Evolutionary conservation across 2,329 filamentous ascomycete species (phyloP), one percentile per base, ranked within the genome.

Genomic region (Tolypocladium nubicola): DNA sequence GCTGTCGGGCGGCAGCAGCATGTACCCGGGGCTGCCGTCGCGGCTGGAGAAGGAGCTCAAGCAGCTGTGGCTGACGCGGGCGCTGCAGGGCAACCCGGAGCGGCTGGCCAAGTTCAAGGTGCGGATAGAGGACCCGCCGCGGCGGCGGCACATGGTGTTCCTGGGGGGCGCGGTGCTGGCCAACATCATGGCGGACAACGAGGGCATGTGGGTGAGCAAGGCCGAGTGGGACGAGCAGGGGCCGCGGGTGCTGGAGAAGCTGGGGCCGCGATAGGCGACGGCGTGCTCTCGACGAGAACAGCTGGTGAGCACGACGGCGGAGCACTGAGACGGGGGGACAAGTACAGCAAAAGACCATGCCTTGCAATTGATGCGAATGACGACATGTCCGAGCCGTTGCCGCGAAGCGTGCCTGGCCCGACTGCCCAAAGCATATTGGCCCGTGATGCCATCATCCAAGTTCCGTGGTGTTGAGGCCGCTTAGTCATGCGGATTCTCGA

Each of bases 91-190:
- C 59, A 91, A 99, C 74, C 93, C 94, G 1, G 93, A 97, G 76
- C 84, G 94, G 64, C 75, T 99, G 68, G 90, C 84, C 85, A 99
- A 97, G 85, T 99, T 99, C 83, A 99, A 97, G 84, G 93, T 99
- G 64, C 85, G 94, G 73, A 97, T 99, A 79, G 94, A 99, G 74
- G 94, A 99, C 73, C 94, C 94, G 55, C 94, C 94, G 39, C 84
- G 94, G 75, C 84, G 94, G 77, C 83, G 93, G 74, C 94, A 99
- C 79, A 97, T 99, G 92, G 94, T 99, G n/a, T 97, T 99, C 81
- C 76, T 99, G 57, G 94, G 94, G 58, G 94, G 94, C 66, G 94
- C 94, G 33, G 94, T 99, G 61, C 79, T 99, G 67, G 94, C 94
- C 66, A 97, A 97, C 72, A 95, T 99, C 73, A 97, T 99, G 88